Base-by-base conservation (phyloP, 2,329 filamentous ascomycete genomes). In the Talaromyces sp. region DNA sequence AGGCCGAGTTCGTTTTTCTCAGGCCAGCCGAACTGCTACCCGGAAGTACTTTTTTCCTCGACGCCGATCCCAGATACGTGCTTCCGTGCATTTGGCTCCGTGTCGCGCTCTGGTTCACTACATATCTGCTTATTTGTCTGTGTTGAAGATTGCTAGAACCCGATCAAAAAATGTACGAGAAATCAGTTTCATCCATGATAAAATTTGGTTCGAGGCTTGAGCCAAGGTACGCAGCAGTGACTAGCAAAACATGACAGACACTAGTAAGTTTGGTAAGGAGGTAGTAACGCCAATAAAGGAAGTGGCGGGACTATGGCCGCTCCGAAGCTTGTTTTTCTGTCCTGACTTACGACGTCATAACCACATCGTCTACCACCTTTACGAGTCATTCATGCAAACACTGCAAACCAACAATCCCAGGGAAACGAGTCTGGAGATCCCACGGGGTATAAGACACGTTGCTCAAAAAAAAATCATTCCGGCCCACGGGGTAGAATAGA, bases 401-500 rank as follows among this genome's bases (percentile, higher is more conserved):
- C n/a, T 35, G 61, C 61, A 48, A 63, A 57, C 31, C 7, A 4
- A n/a, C 35, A 58, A 33, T 10, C 48, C 39, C 37, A 41, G 3
- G 37, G 56, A 31, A 59, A 39, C 22, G 1, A 54, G n/a, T 19
- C 47, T 62, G 60, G 60, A 62, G 60, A 62, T 39, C 47, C 60
- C 33, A 54, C 35, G 59, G 59, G 59, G 59, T 61, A 61, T 45
- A 43, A 27, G 39, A 33, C 56, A 59, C 56, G 37, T 45, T 41
- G 37, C 56, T 43, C 56, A 24, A 27, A 45, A 14, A 45, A 43
- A 56, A 56, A 54, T 6, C 31, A 39, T 59, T 59, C 56, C 56
- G 56, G 56, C 37, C 60, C 60, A 62, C 37, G 60, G 60, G 60
- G 60, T 56, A 13, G 37, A 27, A 41, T 31, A 45, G 19, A 45